Conservation (phyloP, 345 rosid genomes). For the Toxicodendron radicans region DNA sequence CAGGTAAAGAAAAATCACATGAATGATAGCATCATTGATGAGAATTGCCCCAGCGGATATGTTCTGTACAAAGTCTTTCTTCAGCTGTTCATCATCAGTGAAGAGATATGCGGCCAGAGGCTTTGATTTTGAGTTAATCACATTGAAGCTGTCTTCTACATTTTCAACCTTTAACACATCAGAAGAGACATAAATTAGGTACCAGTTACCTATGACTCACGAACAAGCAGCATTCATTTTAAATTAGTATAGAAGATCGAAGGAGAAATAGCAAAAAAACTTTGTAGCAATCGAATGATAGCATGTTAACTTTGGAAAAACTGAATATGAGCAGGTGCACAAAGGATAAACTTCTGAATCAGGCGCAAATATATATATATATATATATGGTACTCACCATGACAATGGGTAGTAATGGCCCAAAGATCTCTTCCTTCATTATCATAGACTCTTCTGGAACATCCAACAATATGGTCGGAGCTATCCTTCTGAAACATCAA, state of each 20-base stretch:
- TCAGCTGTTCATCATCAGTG: constrained; percentile 54
- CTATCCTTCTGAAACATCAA: constrained; percentile 38
- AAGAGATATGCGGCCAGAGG: constrained; percentile 75
- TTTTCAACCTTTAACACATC: constrained; percentile 32
- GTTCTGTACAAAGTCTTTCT: constrained; percentile 50
- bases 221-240: not conserved
- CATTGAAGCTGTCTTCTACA: constrained; percentile 35
- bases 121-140: constrained; percentile 47
- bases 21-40: constrained; percentile 67
- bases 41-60: constrained; percentile 69
- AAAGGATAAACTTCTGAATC: too few species aligned
- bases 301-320: not conserved
- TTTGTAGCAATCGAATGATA: not conserved
- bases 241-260: not conserved
- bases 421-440: constrained; percentile 65
- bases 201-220: not conserved
- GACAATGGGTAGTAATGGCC: constrained; percentile 54
- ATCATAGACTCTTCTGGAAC: constrained; percentile 44
- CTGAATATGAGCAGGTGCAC: not conserved
- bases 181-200: not conserved
- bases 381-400: constrained; percentile 35
- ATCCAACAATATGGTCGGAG: constrained; percentile 50
- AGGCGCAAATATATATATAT: not conserved
- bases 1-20: constrained; percentile 36
- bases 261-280: not conserved